Base-by-base conservation (phyloP, 2,329 filamentous ascomycete species). In the Stagonosporopsis vannaccii region DNA sequence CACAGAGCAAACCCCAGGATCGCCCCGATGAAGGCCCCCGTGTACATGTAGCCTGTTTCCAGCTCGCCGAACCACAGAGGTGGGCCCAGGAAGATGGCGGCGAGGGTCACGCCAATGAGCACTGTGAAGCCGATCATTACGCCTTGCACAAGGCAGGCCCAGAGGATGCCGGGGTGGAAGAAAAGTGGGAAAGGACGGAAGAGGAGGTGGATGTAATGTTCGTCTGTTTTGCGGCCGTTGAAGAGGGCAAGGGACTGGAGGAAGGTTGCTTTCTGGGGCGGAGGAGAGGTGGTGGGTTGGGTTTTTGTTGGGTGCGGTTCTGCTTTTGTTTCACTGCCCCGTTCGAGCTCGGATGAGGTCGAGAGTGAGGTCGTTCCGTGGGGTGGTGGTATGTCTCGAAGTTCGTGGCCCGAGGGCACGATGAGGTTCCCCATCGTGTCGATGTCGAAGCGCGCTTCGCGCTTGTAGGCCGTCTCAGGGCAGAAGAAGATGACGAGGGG, bases 91-190 rank as follows among this genome's bases (percentile, higher is more conserved):
- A 96, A 95, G 68, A 96, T 88, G 57, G 88, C 87, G 8, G 90
- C 92, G 35, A 97, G 82, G 58, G 96, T 89, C 55, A 96, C 90
- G 47, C 92, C 93, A 62, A 75, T 94, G 70, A 97, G 91, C 15
- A 97, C 91, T 1, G 93, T 96, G 93, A 94, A 98, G 62, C 93
- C 94, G 69, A 97, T 97, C 70, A 97, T 86, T 4, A 90, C 86
- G 15, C 93, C 93, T 81, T 97, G 93, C 45, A 93, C 91, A 3
- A 97, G 81, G 67, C 84, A 87, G 15, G 84, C 83, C 92, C 92
- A 97, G 36, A 96, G 76, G 65, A 97, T 91, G 7, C 90, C 91
- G 0, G 92, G 93, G 72, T 97, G 93, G 6, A 90, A 74, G 68
- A 96, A 89, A 1, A 97, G 83, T 0, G 91, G 90, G 54, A 97